Conservation (phyloP, 2,329 filamentous ascomycete species). For the Malbranchea zuffiana region DNA sequence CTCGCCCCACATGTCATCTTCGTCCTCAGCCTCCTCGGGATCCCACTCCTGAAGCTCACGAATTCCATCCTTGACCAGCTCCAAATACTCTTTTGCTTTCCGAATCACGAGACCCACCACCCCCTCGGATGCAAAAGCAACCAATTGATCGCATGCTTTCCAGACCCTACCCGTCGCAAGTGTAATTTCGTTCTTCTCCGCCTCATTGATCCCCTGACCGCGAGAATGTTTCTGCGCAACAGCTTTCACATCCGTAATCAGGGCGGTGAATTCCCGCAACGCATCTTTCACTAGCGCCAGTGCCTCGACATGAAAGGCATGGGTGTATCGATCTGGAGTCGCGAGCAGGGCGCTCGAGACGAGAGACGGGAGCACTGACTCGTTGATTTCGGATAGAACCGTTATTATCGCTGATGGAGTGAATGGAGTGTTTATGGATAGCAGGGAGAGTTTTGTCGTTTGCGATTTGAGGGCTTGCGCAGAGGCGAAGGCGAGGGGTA, state of each 20-base stretch:
- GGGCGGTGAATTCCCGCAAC: conserved; percentile 50
- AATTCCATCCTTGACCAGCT: conserved; percentile 68
- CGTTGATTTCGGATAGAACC: conserved; percentile 61
- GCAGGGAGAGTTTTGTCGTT: conserved; percentile 73
- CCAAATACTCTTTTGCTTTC: conserved; percentile 63
- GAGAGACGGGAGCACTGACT: conserved; percentile 62
- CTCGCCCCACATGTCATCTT: conserved; percentile 31
- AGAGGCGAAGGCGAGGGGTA: conserved; percentile 61
- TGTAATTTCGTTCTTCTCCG: conserved; percentile 45
- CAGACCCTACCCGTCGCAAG: conserved; percentile 67
- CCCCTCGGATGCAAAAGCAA: conserved; percentile 53
- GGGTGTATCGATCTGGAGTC: conserved; percentile 50
- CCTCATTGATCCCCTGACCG: conserved; percentile 24
- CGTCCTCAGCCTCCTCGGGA: conserved; percentile 56
- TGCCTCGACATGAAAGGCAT: conserved; percentile 53
- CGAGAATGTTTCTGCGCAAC: conserved; percentile 33
- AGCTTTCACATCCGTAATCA: conserved; percentile 49
- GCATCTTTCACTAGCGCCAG: conserved; percentile 48
- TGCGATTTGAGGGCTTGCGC: conserved; percentile 68
- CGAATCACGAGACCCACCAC: conserved; percentile 58
- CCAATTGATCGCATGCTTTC: conserved; percentile 67
- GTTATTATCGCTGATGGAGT: conserved; percentile 63
- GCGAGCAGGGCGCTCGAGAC: conserved; percentile 60
- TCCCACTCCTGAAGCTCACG: conserved; percentile 83
- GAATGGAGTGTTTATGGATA: conserved; percentile 78